phyloP scores from a whole-genome alignment of 257 asterid species.

The Solanum clarkiae region DNA sequence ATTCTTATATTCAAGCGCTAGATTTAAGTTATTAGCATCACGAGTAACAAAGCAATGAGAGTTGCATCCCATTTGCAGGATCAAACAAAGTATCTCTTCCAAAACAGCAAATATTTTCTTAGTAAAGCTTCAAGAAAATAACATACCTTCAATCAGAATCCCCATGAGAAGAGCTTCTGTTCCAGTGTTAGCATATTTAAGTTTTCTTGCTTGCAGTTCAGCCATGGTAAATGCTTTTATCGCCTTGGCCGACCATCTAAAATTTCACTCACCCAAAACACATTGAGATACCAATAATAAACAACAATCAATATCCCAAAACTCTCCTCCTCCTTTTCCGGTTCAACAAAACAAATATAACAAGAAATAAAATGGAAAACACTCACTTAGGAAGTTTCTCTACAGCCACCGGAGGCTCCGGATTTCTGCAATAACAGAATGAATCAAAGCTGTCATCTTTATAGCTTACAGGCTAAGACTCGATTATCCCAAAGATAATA shows the following conservation, averaged over 20 bases:
- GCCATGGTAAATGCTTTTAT: constrained; percentile 56
- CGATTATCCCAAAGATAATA: background rate
- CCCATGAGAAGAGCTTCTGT: constrained; percentile 70
- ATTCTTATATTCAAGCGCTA: background rate
- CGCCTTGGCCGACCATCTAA: constrained; percentile 72
- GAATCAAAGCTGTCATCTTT: background rate
- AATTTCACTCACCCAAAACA: constrained; percentile 21
- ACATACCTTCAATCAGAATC: constrained; percentile 53
- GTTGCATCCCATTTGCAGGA: background rate
- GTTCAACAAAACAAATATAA: background rate
- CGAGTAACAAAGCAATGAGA: background rate
- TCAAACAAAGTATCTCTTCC: background rate
- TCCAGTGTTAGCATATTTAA: constrained; percentile 40
- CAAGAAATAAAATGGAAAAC: background rate
- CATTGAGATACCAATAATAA: background rate
- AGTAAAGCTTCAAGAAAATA: background rate
- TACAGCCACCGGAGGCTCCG: constrained; percentile 24
- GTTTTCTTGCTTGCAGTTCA: constrained; percentile 67
- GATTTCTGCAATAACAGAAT: constrained; percentile 28
- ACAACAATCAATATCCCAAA: background rate
- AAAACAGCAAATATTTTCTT: background rate
- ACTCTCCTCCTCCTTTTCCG: background rate
- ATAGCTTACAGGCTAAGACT: background rate
- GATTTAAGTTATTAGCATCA: background rate
- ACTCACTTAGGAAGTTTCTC: constrained; percentile 56